A percentile compares a stretch with the other conserved stretches of the same genome.
These are phyloP conservation scores for Wickerhamomyces bovis DNA, from an alignment of 805 yeast species.

Conservation along the genomic window DNA sequence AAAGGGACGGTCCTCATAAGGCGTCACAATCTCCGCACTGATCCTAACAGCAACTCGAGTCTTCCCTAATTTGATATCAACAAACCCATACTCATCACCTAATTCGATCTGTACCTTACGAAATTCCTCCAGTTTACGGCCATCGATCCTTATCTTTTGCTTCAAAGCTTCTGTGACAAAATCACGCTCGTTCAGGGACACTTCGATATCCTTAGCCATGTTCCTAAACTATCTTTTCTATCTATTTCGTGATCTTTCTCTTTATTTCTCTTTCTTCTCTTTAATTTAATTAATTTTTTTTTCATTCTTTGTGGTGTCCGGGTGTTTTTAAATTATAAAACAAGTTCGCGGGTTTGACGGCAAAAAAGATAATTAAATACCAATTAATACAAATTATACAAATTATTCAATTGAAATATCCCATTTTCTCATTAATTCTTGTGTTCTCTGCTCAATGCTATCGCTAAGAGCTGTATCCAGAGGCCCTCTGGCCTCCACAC, in stretches of 20 bases:
- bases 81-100: conserved; percentile 74
- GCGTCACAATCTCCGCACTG: conserved; percentile 69
- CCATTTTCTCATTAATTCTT: too few species aligned
- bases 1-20: conserved; percentile 87
- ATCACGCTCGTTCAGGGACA: conserved; percentile 56
- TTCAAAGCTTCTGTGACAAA: conserved; percentile 61
- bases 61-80: conserved; percentile 69
- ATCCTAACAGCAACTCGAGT: conserved; percentile 70
- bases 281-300: background rate
- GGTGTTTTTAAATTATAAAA: background rate
- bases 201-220: conserved; percentile 59
- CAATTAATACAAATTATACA: background rate
- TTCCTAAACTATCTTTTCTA: background rate
- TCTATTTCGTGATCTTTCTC: too few species aligned
- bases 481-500: background rate
- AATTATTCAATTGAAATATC: background rate
- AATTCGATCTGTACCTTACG: conserved; percentile 60
- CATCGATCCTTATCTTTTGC: conserved; percentile 59
- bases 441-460: background rate
- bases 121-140: conserved; percentile 56
- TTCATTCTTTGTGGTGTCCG: background rate
- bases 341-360: background rate
- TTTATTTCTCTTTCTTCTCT: too few species aligned
- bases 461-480: background rate
- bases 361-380: background rate